These are phyloP conservation scores for Ormosia semicastrata DNA, from an alignment of 306 rosid species.

Conservation along the genomic window DNA sequence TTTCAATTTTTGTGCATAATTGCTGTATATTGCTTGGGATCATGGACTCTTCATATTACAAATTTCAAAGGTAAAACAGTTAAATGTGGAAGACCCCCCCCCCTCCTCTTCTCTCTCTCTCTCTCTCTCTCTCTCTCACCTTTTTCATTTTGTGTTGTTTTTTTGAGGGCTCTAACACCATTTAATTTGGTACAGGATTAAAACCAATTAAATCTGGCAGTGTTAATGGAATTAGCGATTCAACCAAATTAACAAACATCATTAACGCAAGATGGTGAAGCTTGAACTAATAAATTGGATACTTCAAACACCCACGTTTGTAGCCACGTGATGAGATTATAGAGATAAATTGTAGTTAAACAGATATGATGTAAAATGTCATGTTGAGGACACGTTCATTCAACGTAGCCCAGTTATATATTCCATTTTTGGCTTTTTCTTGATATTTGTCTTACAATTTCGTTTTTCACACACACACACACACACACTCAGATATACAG, in stretches of 20 bases:
- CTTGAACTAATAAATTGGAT: not conserved
- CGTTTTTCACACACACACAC: not conserved
- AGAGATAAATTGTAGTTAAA: constrained; percentile 9
- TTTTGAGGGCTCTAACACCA: not conserved
- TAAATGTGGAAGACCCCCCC: too few species aligned
- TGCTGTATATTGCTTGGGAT: not conserved
- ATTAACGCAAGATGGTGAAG: not conserved
- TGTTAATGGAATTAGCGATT: not conserved
- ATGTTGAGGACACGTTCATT: not conserved
- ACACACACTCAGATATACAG: not conserved
- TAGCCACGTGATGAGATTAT: constrained; percentile 14
- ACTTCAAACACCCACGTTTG: not conserved
- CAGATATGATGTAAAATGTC: not conserved
- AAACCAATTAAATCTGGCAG: not conserved
- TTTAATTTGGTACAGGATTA: not conserved
- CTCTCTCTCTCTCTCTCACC: not conserved
- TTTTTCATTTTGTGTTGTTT: too few species aligned
- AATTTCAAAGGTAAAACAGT: not conserved
- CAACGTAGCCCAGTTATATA: not conserved
- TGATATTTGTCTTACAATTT: not conserved
- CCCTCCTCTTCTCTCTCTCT: too few species aligned
- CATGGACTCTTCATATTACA: not conserved
- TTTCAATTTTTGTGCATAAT: not conserved
- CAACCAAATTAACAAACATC: not conserved
- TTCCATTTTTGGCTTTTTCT: not conserved